phyloP scores from a whole-genome alignment of 73 alveolate species.

The Diophrys appendiculata region DNA sequence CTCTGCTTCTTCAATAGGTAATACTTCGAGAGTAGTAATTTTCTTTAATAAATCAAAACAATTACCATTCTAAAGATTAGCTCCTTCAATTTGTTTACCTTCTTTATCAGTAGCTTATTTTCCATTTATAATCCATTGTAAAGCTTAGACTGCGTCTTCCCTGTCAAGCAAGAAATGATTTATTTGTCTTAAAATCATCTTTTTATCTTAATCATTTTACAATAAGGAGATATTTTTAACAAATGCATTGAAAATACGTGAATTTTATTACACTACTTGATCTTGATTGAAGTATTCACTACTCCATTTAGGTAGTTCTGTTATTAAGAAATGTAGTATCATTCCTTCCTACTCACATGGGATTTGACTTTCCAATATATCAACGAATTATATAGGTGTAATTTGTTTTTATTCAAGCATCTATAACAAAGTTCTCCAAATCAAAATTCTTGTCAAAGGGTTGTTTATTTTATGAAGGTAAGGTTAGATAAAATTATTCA shows the following conservation, averaged over 20 bases:
- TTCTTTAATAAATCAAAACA: conserved; percentile 50
- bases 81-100: conserved; percentile 42
- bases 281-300: no score
- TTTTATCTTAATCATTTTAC: background rate
- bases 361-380: no score
- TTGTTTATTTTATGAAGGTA: no score
- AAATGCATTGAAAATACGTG: background rate
- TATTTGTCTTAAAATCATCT: background rate
- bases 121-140: conserved; percentile 44
- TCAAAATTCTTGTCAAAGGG: no score
- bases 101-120: conserved; percentile 8
- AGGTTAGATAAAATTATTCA: no score
- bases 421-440: no score
- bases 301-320: no score
- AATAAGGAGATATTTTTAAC: background rate
- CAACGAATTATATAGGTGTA: no score
- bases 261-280: background rate
- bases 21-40: conserved; percentile 34
- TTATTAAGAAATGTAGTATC: no score
- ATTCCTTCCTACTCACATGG: no score
- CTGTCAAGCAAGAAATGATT: conserved; percentile 45
- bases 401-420: no score
- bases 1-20: conserved; percentile 57
- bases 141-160: conserved; percentile 54
- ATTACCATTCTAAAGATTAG: conserved; percentile 44